Evolutionary conservation across 2,329 filamentous ascomycete genomes (phyloP), one percentile per base, ranked within the genome.

Genomic region (Hypoxylon rubiginosum): DNA sequence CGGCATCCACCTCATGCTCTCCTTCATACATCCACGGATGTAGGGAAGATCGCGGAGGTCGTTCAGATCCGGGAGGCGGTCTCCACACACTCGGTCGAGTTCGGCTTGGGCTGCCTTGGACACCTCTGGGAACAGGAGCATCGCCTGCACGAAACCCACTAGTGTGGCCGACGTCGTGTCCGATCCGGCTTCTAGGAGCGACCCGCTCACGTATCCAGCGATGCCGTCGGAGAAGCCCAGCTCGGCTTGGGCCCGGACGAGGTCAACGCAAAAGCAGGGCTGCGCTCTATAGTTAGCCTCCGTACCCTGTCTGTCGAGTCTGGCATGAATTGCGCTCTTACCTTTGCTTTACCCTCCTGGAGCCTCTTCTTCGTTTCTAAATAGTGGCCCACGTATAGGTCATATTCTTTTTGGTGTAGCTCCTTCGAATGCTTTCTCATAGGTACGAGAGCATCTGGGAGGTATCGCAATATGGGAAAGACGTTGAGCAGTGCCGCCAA

Each of bases 11-110:
- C 84, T 77, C 43, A 82, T 71, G 13, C 72, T 75, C 68, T 86
- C 84, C 58, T 85, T 84, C 51, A 84, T 74, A 19, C 80, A 76
- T 32, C 77, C 79, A n/a, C 79, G 74, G n/a, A 84, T 76, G 64
- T 86, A 87, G 0, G 82, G 84, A 2, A 87, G 74, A 4, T 78
- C 72, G 1, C 74, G 68, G 51, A 79, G 76, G 66, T 87, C 84
- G 0, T 79, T 70, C 67, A 82, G 78, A 2, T 69, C 75, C 0
- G 84, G 85, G 2, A 84, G 60, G 2, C 84, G 76, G 11, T 79
- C 73, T 2, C 84, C 83, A 17, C 84, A 75, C 1, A 85, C 77
- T 0, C 73, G 58, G 48, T 85, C 82, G 3, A 86, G 76, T 63
- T 75, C 72, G 17, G 67, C 70, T 41, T 72, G 72, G 1, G 68